Conservation (phyloP, 257 asterid genomes). For the Misopates orontium region DNA sequence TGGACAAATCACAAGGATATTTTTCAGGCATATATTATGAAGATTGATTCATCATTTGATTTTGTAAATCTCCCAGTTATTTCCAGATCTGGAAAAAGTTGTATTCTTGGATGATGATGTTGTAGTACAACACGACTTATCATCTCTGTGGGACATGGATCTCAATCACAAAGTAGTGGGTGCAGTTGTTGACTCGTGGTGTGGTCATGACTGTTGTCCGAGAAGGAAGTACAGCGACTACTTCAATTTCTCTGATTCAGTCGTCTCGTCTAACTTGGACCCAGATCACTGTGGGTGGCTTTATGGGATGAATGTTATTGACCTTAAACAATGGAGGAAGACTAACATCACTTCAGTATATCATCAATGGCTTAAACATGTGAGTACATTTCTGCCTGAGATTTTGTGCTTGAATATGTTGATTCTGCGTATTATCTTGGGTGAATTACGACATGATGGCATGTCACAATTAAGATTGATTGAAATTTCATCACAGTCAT, state of each 20-base stretch:
- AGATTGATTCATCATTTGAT: slow-evolving; percentile 34
- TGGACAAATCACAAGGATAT: no score
- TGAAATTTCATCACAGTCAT: no score
- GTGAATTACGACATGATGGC: no score
- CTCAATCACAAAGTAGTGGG: slow-evolving; percentile 78
- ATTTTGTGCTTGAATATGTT: neutral
- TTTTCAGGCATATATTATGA: slow-evolving; percentile 4
- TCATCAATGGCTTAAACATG: slow-evolving; percentile 87
- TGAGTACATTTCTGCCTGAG: slow-evolving; percentile 38
- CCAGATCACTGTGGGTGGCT: slow-evolving; percentile 70
- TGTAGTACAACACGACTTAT: slow-evolving; percentile 74
- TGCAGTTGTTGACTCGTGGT: slow-evolving; percentile 73
- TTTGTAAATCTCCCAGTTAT: slow-evolving; percentile 61
- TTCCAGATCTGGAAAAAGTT: slow-evolving; percentile 73
- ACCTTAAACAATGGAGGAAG: slow-evolving; percentile 77
- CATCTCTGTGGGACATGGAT: slow-evolving; percentile 82
- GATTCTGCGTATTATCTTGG: slow-evolving; percentile 4
- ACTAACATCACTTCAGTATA: slow-evolving; percentile 65
- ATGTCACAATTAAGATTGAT: no score
- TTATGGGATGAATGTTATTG: slow-evolving; percentile 72
- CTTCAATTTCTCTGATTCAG: slow-evolving; percentile 65
- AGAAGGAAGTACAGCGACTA: slow-evolving; percentile 67
- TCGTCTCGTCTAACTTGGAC: slow-evolving; percentile 54
- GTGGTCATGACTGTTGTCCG: slow-evolving; percentile 64
- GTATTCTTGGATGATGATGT: slow-evolving; percentile 85